phyloP scores from a whole-genome alignment of 805 yeast species.

The Torulaspora gathmanii region DNA sequence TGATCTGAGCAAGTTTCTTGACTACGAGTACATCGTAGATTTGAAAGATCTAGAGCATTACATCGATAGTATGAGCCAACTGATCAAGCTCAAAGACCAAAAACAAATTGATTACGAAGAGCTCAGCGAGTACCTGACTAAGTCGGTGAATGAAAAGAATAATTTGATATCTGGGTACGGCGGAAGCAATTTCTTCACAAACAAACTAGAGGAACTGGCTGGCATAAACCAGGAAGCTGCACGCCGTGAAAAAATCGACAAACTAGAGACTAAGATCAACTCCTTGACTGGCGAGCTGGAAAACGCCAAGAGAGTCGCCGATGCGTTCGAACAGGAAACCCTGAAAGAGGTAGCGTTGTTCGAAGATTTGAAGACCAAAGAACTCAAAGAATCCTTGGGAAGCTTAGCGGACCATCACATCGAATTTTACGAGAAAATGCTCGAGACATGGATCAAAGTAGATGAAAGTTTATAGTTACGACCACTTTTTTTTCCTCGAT shows the following conservation, averaged over 20 bases:
- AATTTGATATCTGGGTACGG: conserved; percentile 48
- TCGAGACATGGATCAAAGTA: conserved; percentile 65
- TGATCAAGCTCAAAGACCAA: conserved; percentile 81
- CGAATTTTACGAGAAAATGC: conserved; percentile 61
- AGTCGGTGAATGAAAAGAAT: conserved; percentile 64
- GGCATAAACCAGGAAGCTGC: conserved; percentile 58
- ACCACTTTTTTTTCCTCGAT: background rate
- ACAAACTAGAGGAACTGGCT: conserved; percentile 56
- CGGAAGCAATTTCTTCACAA: conserved; percentile 48
- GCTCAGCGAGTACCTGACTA: conserved; percentile 67
- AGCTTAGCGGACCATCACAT: conserved; percentile 75
- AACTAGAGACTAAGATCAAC: conserved; percentile 47
- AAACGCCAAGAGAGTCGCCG: conserved; percentile 47
- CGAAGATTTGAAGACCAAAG: conserved; percentile 74
- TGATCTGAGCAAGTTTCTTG: conserved; percentile 50
- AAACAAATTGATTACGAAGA: conserved; percentile 90
- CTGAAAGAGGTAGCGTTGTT: conserved; percentile 58
- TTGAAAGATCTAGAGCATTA: conserved; percentile 85
- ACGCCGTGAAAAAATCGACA: conserved; percentile 48
- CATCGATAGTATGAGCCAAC: conserved; percentile 54
- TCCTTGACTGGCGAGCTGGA: conserved; percentile 48
- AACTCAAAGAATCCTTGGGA: conserved; percentile 65
- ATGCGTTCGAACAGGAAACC: conserved; percentile 53
- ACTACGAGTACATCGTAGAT: conserved; percentile 75
- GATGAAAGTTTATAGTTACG: conserved; percentile 35